Evolutionary conservation across 768 basidiomycete genomes (phyloP).

Genomic region (Trametes gibbosa): DNA sequence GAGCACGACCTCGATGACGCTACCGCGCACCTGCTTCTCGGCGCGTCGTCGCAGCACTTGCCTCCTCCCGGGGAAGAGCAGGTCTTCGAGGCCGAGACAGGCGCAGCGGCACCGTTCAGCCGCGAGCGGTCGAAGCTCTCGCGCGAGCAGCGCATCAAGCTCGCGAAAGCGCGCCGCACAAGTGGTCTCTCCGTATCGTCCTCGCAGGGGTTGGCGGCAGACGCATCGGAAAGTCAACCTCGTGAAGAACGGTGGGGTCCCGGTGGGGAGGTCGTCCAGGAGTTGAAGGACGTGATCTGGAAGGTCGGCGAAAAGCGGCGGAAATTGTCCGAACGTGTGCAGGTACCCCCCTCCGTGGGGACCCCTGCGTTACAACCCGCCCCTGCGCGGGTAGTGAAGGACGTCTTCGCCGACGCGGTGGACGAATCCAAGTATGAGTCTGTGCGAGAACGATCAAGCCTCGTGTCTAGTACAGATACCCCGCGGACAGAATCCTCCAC

Average conservation of each 20-base stretch:
- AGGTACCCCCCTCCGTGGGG: not conserved
- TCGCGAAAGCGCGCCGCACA: conserved; percentile 54
- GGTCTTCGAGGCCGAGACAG: conserved; percentile 75
- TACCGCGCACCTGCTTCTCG: conserved; percentile 50
- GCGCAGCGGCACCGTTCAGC: conserved; percentile 34
- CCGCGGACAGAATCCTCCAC: conserved; percentile 9
- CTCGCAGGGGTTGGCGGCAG: conserved; percentile 10
- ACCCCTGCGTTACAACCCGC: not conserved
- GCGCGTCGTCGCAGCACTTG: conserved; percentile 50
- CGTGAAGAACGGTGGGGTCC: conserved; percentile 61
- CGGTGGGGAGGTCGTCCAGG: conserved; percentile 77
- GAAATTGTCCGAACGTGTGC: conserved; percentile 39
- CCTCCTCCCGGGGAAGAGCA: conserved; percentile 73
- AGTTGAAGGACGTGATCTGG: conserved; percentile 85
- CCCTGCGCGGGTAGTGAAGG: not conserved
- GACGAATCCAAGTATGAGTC: not conserved
- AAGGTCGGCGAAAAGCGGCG: conserved; percentile 73
- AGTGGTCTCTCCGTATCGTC: conserved; percentile 30
- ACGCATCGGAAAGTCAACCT: conserved; percentile 14
- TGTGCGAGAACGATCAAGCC: not conserved
- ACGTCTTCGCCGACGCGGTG: not conserved
- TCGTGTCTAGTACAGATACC: conserved; percentile 8
- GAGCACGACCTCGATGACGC: conserved; percentile 58
- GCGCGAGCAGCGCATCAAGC: conserved; percentile 71
- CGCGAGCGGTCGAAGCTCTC: conserved; percentile 66